Base-by-base conservation (phyloP, 768 basidiomycete species). In the Pilatotrama ljubarskyi region DNA sequence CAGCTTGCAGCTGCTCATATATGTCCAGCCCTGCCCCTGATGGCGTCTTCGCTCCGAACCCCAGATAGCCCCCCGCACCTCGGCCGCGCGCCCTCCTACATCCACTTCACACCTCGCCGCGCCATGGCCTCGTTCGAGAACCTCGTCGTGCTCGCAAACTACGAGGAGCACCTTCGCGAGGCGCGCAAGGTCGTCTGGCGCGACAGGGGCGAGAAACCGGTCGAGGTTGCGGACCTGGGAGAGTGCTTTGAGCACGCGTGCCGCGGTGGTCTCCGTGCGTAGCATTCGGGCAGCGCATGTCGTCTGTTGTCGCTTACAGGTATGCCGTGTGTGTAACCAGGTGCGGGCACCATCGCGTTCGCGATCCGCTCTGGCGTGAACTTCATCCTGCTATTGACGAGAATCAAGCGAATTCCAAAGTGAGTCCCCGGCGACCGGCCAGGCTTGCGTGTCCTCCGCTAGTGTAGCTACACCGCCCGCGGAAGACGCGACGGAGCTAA, bases 181-280 rank as follows among this genome's bases (percentile, higher is more conserved):
- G 90, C 91, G 0, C 80, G 88, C 55, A 90, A 84, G 71, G 87
- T 93, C 73, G 84, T 94, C 3, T 91, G 91, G 90, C 78, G 90
- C 13, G 88, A 92, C 66, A 77, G 82, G 61, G 91, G 92, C 3
- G 85, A 93, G 72, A 88, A 85, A 17, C 87, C 87, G 0, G 84
- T 80, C 0, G 87, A 91, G 62, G 67, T 95, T 22, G 71, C 79
- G 36, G 83, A 82, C 51, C 59, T 92, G 26, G 78, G 81, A 70
- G 84, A 85, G 58, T 90, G 90, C 66, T 64, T 90, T 32, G 80
- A 83, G 61, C 91, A 94, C 71, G 90, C 90, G 0, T 76, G 80
- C 6, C 74, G 78, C 20, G 92, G 93, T 17, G 89, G 87, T 43
- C 66, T 89, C 18, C 80, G 92, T 93, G 69, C 72, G 90, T 83